These are phyloP conservation scores for Xylaria sp. DNA, from an alignment of 2,329 filamentous ascomycete species.

Conservation along the genomic window DNA sequence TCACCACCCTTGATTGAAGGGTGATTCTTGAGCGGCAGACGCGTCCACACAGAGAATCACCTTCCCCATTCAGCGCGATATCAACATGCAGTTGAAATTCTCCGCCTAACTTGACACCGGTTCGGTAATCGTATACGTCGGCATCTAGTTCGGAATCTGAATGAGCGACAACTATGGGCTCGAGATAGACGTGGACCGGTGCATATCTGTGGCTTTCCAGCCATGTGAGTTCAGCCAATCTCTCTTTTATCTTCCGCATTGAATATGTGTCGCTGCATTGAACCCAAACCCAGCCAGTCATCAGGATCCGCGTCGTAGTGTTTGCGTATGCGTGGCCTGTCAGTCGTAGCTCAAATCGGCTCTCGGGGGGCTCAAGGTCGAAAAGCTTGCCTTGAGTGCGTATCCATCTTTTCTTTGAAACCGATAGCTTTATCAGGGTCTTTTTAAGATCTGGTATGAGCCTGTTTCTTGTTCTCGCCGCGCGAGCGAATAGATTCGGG, in stretches of 20 bases:
- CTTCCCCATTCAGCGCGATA: not conserved
- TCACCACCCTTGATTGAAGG: not conserved
- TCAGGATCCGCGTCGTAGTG: not conserved
- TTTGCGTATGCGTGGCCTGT: not conserved
- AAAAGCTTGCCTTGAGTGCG: not conserved
- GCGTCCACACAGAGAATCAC: conserved; percentile 7
- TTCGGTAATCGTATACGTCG: conserved; percentile 7
- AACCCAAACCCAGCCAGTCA: conserved; percentile 13
- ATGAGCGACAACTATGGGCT: conserved; percentile 2
- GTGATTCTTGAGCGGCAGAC: conserved; percentile 16
- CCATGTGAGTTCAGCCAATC: conserved; percentile 14
- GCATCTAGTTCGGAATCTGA: not conserved
- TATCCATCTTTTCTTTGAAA: not conserved
- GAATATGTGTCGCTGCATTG: conserved; percentile 11
- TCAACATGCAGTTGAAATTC: conserved; percentile 13
- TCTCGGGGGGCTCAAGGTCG: conserved; percentile 11
- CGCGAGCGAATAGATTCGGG: conserved; percentile 1
- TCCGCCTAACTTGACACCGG: not conserved
- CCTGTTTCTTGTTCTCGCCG: conserved; percentile 4
- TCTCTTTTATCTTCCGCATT: conserved; percentile 18
- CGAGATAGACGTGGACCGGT: conserved; percentile 15
- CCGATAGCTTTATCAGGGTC: not conserved
- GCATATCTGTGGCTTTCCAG: conserved; percentile 2
- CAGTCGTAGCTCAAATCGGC: conserved; percentile 4
- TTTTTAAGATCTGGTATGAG: conserved; percentile 12